Percentiles rank a stretch among this genome's conserved stretches.
Evolutionary conservation across 2,329 filamentous ascomycete species (phyloP).

Genomic region (Diaporthe sp.): DNA sequence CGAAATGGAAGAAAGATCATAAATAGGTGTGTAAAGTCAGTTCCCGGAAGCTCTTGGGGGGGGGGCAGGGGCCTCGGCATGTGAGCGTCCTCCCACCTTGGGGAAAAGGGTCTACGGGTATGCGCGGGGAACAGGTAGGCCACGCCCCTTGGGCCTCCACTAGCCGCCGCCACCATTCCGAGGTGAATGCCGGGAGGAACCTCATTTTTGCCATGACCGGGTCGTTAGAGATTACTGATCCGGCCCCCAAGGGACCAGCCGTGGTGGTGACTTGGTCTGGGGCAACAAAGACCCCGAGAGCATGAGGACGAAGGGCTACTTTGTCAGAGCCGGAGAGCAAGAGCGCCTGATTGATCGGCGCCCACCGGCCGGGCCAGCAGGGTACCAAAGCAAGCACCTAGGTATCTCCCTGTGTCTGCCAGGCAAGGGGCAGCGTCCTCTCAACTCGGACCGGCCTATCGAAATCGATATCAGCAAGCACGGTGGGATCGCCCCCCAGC

Average conservation of each 20-base stretch:
- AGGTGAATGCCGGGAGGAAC: no score
- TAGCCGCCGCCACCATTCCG: slow-evolving; percentile 31
- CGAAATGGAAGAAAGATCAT: neutral
- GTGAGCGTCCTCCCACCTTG: neutral
- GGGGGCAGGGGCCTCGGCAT: slow-evolving; percentile 31
- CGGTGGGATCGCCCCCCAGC: slow-evolving; percentile 10
- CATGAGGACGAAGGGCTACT: neutral
- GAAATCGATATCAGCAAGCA: slow-evolving; percentile 30
- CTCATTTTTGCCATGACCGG: no score
- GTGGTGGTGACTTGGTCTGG: neutral
- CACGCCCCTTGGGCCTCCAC: slow-evolving; percentile 20
- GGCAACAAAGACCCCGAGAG: neutral
- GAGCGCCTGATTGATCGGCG: neutral
- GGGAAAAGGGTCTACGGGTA: slow-evolving; percentile 1
- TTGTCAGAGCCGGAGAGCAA: neutral
- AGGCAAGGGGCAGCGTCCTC: no score
- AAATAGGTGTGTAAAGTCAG: no score
- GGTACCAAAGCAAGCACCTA: neutral
- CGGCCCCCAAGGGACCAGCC: neutral
- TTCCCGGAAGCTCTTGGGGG: neutral
- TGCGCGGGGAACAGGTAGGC: neutral
- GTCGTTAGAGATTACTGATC: neutral
- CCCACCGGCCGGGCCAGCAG: neutral
- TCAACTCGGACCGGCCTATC: slow-evolving; percentile 1
- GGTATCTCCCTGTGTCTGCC: neutral